Conservation (phyloP, 768 basidiomycete genomes). For the Termitomyces sp. region DNA sequence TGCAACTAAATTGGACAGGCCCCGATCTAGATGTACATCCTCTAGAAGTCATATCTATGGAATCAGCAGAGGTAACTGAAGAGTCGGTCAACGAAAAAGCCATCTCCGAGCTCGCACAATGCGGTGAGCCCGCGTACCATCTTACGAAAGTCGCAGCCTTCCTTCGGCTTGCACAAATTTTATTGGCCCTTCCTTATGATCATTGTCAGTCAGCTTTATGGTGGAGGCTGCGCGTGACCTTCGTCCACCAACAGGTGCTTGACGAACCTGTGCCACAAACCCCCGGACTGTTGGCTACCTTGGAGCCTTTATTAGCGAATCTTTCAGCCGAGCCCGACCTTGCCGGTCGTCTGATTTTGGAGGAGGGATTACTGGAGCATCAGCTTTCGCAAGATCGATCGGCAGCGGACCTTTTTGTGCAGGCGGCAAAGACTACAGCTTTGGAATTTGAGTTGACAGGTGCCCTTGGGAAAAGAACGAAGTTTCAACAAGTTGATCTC, state of each 20-base stretch:
- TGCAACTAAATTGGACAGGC: slow-evolving; percentile 96
- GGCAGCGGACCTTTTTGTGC: slow-evolving; percentile 75
- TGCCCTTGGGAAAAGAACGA: slow-evolving; percentile 89
- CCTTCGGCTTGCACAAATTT: slow-evolving; percentile 69
- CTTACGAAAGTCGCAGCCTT: slow-evolving; percentile 67
- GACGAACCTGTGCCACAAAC: slow-evolving; percentile 77
- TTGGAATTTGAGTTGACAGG: slow-evolving; percentile 91
- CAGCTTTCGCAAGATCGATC: slow-evolving; percentile 68
- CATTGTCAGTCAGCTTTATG: slow-evolving; percentile 54
- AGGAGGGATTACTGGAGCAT: slow-evolving; percentile 80
- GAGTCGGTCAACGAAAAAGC: slow-evolving; percentile 61
- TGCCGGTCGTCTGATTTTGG: slow-evolving; percentile 62
- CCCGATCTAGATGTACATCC: slow-evolving; percentile 69
- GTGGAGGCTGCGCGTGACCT: slow-evolving; percentile 80
- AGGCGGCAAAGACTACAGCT: slow-evolving; percentile 71
- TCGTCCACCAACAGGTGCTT: slow-evolving; percentile 75
- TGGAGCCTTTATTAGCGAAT: slow-evolving; percentile 36
- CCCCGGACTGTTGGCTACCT: slow-evolving; percentile 32
- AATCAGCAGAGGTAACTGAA: slow-evolving; percentile 32
- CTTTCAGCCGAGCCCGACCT: slow-evolving; percentile 59
- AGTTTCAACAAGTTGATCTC: slow-evolving; percentile 82
- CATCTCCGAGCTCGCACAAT: slow-evolving; percentile 70
- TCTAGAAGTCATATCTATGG: slow-evolving; percentile 32
- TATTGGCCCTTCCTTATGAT: slow-evolving; percentile 51
- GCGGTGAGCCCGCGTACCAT: slow-evolving; percentile 96